Percentiles rank a stretch among this genome's conserved stretches.
Evolutionary conservation across 2,329 filamentous ascomycete species (phyloP).

Genomic region (Penicillium janthinellum): DNA sequence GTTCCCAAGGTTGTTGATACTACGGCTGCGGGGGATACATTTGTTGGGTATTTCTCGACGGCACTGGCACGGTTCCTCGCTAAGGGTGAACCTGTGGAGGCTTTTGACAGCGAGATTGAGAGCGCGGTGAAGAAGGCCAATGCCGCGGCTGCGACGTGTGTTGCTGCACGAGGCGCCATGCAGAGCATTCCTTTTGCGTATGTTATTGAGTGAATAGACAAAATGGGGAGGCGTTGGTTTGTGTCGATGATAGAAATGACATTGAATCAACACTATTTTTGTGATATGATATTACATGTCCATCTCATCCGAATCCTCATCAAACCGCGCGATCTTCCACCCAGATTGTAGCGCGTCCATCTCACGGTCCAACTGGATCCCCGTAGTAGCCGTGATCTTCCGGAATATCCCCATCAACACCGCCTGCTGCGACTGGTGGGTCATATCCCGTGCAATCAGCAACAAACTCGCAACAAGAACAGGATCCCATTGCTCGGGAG

Average conservation of each 20-base stretch:
- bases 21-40: conserved; percentile 26
- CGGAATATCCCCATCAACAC: conserved; percentile 19
- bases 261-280: not conserved
- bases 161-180: conserved; percentile 24
- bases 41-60: conserved; percentile 27
- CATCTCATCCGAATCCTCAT: conserved; percentile 23
- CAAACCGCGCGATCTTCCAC: conserved; percentile 27
- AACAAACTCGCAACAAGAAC: conserved; percentile 26
- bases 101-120: conserved; percentile 21
- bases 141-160: conserved; percentile 23
- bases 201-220: conserved; percentile 16
- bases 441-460: conserved; percentile 27
- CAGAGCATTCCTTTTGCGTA: conserved; percentile 27
- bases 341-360: conserved; percentile 16
- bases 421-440: conserved; percentile 27
- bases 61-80: conserved; percentile 22
- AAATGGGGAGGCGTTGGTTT: not conserved
- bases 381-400: conserved; percentile 21
- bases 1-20: conserved; percentile 26
- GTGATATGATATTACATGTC: conserved; percentile 2
- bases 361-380: conserved; percentile 25
- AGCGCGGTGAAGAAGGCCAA: conserved; percentile 21
- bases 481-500: conserved; percentile 29
- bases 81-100: conserved; percentile 11
- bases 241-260: conserved; percentile 9